A percentile compares a stretch with the other conserved stretches of the same genome.
These are phyloP conservation scores for Sanguinoderma infundibulare DNA, from an alignment of 1,284 basidiomycete genomes.

Conservation along the genomic window DNA sequence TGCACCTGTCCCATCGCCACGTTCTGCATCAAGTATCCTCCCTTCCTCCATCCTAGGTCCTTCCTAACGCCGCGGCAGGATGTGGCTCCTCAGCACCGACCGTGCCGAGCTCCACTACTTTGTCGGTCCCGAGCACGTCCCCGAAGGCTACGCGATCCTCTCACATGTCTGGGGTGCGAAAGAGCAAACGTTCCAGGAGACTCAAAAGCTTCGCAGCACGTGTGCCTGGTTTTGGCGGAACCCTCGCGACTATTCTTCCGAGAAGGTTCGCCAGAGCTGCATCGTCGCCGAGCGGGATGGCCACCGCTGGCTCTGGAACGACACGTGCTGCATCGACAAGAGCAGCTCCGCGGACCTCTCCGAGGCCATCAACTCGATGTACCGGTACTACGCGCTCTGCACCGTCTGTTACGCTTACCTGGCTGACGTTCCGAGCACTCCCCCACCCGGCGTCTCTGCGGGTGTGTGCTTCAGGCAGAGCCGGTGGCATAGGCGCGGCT, in stretches of 20 bases:
- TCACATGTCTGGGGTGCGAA: not conserved
- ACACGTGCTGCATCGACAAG: constrained; percentile 20
- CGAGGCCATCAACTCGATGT: constrained; percentile 21
- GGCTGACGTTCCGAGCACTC: constrained; percentile 5
- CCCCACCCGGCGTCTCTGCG: too few relatives aligned
- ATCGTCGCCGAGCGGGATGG: not conserved
- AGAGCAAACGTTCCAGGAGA: not conserved
- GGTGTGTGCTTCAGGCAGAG: constrained; percentile 4
- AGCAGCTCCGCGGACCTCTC: constrained; percentile 13
- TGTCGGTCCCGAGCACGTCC: not conserved
- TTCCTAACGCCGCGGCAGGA: not conserved
- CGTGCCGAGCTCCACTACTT: constrained; percentile 2
- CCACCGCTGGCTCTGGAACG: constrained; percentile 9
- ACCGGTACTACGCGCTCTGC: constrained; percentile 6
- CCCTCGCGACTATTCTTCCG: not conserved
- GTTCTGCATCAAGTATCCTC: too few relatives aligned
- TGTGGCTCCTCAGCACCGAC: constrained; percentile 7
- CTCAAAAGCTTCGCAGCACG: not conserved
- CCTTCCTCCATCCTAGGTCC: too few relatives aligned
- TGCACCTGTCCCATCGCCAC: too few relatives aligned
- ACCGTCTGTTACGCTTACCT: constrained; percentile 17
- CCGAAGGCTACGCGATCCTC: not conserved
- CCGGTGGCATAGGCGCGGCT: constrained; percentile 16
- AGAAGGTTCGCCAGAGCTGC: constrained; percentile 1
- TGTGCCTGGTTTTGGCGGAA: too few relatives aligned